A percentile compares a stretch with the other conserved stretches of the same genome.
Evolutionary conservation across 106 monocot species (phyloP).

Genomic region (Hemerocallis citrina): DNA sequence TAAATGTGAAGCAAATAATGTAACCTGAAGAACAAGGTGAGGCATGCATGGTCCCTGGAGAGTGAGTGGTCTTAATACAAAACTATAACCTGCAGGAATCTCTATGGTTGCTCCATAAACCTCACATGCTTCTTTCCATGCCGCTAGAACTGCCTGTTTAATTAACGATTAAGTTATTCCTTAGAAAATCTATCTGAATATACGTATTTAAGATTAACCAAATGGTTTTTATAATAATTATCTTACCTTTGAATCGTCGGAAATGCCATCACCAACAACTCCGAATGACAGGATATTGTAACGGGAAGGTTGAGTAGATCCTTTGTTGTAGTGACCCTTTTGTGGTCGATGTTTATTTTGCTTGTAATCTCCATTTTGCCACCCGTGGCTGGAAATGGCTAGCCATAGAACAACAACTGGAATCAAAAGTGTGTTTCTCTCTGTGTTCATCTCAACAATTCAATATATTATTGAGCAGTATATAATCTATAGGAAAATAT

Average conservation of each 20-base stretch:
- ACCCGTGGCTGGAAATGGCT: slow-evolving; percentile 7
- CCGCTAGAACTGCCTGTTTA: slow-evolving; percentile 34
- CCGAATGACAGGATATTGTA: slow-evolving; percentile 32
- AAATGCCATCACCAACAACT: slow-evolving; percentile 34
- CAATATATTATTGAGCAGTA: too few relatives aligned
- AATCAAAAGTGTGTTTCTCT: not conserved
- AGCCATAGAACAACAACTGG: slow-evolving; percentile 2
- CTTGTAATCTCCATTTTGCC: not conserved
- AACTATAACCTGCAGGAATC: slow-evolving; percentile 27
- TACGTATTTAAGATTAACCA: too few relatives aligned
- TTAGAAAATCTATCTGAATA: too few relatives aligned
- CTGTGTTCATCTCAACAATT: slow-evolving; percentile 1
- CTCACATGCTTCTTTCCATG: slow-evolving; percentile 45
- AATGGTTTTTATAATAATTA: not conserved
- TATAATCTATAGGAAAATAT: too few relatives aligned
- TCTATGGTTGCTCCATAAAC: slow-evolving; percentile 22
- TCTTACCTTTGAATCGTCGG: slow-evolving; percentile 45
- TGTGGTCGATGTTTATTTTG: not conserved
- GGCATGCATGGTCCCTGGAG: slow-evolving; percentile 51
- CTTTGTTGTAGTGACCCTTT: too few relatives aligned
- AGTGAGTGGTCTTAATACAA: slow-evolving; percentile 38
- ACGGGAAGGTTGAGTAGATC: not conserved
- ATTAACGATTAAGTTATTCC: too few relatives aligned
- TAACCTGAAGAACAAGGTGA: slow-evolving; percentile 34
- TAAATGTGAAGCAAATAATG: not conserved